These are phyloP conservation scores for Rhizopogon rudus DNA, from an alignment of 768 basidiomycete species.

Conservation along the genomic window DNA sequence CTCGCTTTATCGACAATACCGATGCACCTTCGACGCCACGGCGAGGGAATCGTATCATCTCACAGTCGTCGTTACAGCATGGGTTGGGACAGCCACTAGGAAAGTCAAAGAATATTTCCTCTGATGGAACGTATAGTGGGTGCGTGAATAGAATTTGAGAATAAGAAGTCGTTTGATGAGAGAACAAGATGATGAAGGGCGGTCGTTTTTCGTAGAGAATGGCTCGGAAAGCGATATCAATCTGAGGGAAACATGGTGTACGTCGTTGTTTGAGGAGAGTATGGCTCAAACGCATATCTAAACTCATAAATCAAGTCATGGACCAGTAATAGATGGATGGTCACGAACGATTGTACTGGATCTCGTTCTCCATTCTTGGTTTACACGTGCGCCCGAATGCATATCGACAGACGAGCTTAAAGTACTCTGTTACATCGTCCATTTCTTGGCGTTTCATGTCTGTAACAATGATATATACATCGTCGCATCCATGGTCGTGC, in stretches of 20 bases:
- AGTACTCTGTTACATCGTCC: conserved; percentile 77
- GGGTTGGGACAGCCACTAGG: conserved; percentile 78
- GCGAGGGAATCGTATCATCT: conserved; percentile 77
- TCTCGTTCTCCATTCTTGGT: conserved; percentile 60
- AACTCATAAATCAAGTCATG: neutral
- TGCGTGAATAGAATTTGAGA: conserved; percentile 81
- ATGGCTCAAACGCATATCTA: conserved; percentile 66
- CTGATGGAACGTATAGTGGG: conserved; percentile 61
- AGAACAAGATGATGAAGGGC: conserved; percentile 74
- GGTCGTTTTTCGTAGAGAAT: conserved; percentile 73
- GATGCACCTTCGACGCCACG: conserved; percentile 56
- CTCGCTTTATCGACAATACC: conserved; percentile 59
- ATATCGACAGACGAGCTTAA: conserved; percentile 66
- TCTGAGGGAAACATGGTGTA: conserved; percentile 79
- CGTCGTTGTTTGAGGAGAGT: conserved; percentile 62
- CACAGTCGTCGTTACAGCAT: conserved; percentile 75
- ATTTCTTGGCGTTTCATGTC: conserved; percentile 76
- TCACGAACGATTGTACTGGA: conserved; percentile 65
- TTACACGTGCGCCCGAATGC: conserved; percentile 57
- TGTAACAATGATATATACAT: conserved; percentile 74
- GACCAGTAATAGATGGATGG: conserved; percentile 1
- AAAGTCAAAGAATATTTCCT: conserved; percentile 72
- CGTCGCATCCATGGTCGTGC: conserved; percentile 77
- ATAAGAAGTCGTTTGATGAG: conserved; percentile 75
- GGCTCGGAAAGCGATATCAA: conserved; percentile 72